phyloP scores from a whole-genome alignment of 345 rosid genomes.

The Noccaea bulbosa region DNA sequence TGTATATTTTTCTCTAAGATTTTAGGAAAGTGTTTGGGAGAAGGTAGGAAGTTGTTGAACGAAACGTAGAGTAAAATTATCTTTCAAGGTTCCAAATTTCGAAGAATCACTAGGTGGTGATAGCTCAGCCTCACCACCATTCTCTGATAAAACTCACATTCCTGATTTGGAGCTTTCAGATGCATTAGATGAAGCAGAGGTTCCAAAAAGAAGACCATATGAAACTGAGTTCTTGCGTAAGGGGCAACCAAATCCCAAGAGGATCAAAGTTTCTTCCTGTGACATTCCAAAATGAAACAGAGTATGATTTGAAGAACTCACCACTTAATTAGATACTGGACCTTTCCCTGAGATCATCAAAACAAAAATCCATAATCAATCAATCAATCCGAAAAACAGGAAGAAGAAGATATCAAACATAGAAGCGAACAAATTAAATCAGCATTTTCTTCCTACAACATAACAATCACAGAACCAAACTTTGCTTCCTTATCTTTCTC shows the following conservation, averaged over 20 bases:
- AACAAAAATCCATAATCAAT: constrained; percentile 18
- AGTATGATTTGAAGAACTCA: constrained; percentile 46
- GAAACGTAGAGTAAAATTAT: no score
- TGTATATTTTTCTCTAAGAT: not conserved
- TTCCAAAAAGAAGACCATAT: constrained; percentile 17
- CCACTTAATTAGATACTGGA: constrained; percentile 99
- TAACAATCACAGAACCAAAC: not conserved
- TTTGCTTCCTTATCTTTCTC: constrained; percentile 16
- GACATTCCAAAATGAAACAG: constrained; percentile 12
- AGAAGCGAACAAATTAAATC: constrained; percentile 20
- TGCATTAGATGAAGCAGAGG: constrained; percentile 12
- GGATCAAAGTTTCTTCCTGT: constrained; percentile 31
- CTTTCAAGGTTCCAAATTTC: no score
- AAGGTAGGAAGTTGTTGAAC: no score
- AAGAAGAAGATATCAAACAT: constrained; percentile 21
- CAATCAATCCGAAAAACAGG: constrained; percentile 14
- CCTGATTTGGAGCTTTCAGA: constrained; percentile 31
- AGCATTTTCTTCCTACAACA: constrained; percentile 3
- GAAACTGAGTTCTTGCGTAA: constrained; percentile 11
- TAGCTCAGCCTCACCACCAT: constrained; percentile 3
- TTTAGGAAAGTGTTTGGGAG: not conserved
- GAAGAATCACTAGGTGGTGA: no score
- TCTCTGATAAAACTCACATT: constrained; percentile 14
- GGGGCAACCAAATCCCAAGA: constrained; percentile 36
- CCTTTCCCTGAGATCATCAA: constrained; percentile 65